Evolutionary conservation across 1,284 basidiomycete genomes (phyloP), one percentile per base, ranked within the genome.

Genomic region (Cryptococcus amylolentus): DNA sequence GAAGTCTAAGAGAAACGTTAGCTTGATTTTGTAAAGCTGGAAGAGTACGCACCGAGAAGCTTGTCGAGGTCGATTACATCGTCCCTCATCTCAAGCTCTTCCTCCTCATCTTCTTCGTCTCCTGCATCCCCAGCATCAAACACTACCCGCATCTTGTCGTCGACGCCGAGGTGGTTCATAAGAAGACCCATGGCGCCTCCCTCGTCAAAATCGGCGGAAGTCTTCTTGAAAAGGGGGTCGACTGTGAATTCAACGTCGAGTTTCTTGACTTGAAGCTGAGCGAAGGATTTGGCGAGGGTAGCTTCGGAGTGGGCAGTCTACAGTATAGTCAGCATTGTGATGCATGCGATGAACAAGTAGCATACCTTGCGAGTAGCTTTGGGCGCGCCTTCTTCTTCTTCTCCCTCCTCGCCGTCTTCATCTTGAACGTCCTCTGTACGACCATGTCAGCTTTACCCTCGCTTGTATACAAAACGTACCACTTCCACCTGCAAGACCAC

Each of bases 131-230:
- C 88, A 4, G 94, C 93, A 75, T 98, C 95, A 68, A 98, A 98
- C 35, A 98, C 90, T 48, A 98, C 89, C 56, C 92, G 83, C 71
- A 96, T 83, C 39, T 84, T 85, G 4, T 88, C 87, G 62, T 96
- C 91, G 20, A 85, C 84, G 5, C 89, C 89, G 42, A 94, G 80
- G 69, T 95, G 92, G 71, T 96, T 96, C 91, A 95, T 93, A 41
- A 96, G 79, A 51, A 96, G 76, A 8, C 95, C 95, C 61, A 91
- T 88, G 0, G 95, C 95, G 52, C 95, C 95, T 44, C 95, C 96
- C 76, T 98, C 96, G 74, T 98, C 95, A 73, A 98, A 98, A 73
- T 98, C 96, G 20, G 91, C 96, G 63, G 88, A 93, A 0, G 96
- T 98, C 81, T 98, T 98, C 77, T 87, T 90, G 81, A 98, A 98